These are phyloP conservation scores for Podaxis sp. DNA, from an alignment of 768 basidiomycete genomes.

Conservation along the genomic window DNA sequence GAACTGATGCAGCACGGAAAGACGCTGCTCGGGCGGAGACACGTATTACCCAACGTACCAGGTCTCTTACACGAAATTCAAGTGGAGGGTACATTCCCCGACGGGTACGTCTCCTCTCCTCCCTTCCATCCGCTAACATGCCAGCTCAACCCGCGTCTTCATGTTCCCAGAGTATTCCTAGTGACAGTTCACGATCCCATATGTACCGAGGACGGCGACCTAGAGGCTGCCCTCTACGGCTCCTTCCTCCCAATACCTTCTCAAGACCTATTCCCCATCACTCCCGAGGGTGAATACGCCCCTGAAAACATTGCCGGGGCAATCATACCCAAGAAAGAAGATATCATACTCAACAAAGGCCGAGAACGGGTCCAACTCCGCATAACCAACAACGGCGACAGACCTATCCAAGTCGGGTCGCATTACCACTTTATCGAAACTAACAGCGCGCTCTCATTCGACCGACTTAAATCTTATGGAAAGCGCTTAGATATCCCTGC, in stretches of 20 bases:
- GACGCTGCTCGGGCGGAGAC: slow-evolving; percentile 77
- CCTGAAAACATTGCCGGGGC: slow-evolving; percentile 68
- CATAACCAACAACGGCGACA: slow-evolving; percentile 89
- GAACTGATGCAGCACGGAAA: slow-evolving; percentile 95
- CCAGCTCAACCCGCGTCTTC: background rate
- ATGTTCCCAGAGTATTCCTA: slow-evolving; percentile 69
- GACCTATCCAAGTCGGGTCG: slow-evolving; percentile 92
- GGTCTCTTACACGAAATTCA: slow-evolving; percentile 80
- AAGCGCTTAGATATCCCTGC: slow-evolving; percentile 90
- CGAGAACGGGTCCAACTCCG: slow-evolving; percentile 62
- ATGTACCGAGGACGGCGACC: slow-evolving; percentile 73
- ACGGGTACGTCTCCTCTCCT: slow-evolving; percentile 51
- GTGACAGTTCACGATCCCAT: slow-evolving; percentile 97
- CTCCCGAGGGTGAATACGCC: slow-evolving; percentile 43
- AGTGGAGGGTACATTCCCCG: slow-evolving; percentile 88
- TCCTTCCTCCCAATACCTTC: slow-evolving; percentile 86
- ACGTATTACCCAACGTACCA: slow-evolving; percentile 83
- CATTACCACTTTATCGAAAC: slow-evolving; percentile 95
- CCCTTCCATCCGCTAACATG: background rate
- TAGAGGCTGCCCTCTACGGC: slow-evolving; percentile 86
- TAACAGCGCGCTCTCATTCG: slow-evolving; percentile 76
- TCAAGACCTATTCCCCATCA: slow-evolving; percentile 56
- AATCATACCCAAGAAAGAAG: slow-evolving; percentile 58
- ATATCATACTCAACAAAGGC: slow-evolving; percentile 73
- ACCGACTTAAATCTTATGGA: slow-evolving; percentile 75